Evolutionary conservation across 2,329 filamentous ascomycete species (phyloP).

Genomic region (Alternaria arborescens): DNA sequence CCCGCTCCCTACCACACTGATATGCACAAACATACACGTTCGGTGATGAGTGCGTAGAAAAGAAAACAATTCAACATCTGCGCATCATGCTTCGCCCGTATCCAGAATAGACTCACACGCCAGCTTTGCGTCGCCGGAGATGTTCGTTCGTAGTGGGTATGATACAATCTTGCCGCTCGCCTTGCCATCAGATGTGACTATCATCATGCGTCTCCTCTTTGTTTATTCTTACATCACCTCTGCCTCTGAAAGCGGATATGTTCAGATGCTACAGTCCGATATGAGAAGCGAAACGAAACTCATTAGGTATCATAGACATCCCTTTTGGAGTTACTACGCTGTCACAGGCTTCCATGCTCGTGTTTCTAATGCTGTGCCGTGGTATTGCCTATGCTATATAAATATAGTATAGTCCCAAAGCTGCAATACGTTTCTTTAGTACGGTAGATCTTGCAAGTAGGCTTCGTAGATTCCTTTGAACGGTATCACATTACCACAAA

Average conservation of each 20-base stretch:
- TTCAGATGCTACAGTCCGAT: background rate
- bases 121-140: background rate
- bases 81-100: background rate
- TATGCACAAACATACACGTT: slow-evolving; percentile 1
- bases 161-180: too few relatives aligned
- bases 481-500: background rate
- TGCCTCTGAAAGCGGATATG: background rate
- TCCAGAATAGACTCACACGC: background rate
- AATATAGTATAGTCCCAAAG: background rate
- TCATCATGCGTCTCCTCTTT: background rate
- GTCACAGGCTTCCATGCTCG: background rate
- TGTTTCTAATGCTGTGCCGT: background rate
- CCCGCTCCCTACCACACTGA: background rate
- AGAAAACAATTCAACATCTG: background rate
- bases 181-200: background rate
- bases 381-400: background rate
- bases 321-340: background rate
- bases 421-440: background rate
- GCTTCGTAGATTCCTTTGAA: background rate
- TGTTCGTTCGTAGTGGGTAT: background rate
- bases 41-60: background rate
- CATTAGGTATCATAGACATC: background rate
- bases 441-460: background rate
- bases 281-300: background rate
- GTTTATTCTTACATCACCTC: background rate